Evolutionary conservation across 495 filamentous ascomycete species (phyloP), one percentile per base, ranked within the genome.

Genomic region (Aspergillus baeticus): DNA sequence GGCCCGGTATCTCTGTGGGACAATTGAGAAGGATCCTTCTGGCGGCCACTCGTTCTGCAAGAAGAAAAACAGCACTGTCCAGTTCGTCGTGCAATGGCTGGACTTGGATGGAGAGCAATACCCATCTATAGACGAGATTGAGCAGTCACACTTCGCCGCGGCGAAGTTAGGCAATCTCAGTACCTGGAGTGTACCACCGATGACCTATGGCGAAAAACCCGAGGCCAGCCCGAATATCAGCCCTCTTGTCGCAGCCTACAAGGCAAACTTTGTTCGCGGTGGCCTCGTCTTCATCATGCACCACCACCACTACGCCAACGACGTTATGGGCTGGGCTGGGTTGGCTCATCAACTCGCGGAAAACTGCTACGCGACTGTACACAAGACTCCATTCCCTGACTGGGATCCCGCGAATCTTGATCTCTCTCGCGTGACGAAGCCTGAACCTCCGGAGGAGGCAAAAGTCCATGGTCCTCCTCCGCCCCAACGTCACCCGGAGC

Each of bases 251-350:
- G 66, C 75, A 0, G 72, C 69, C 6, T 78, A 72, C 55, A 70
- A 77, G 58, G 66, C 63, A 0, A 77, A 73, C 37, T 77, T 78
- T 29, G 69, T 77, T 21, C 69, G 73, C 11, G 64, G 77, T 6
- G 73, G 73, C 1, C 46, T 77, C 15, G 61, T 77, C 17, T 70
- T 78, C 57, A 70, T 68, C 50, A 73, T 72, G 62, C 71, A 77
- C 49, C 60, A 67, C 51, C 76, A 77, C 54, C 76, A 80, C 52
- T 76, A 71, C 54, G 52, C 68, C 49, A 72, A 74, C 53, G 75
- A 78, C 52, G 62, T 76, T 6, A 75, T 73, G 69, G 73, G 71
- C 11, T 75, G 70, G 68, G 64, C 71, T 10, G 59, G 67, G 10
- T 63, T 74, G 20, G 50, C 63, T 0, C 65, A 70, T 29, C 74